These are phyloP conservation scores for Blattamonas nauphoetae DNA, from an alignment of 78 protist species.

Conservation along the genomic window DNA sequence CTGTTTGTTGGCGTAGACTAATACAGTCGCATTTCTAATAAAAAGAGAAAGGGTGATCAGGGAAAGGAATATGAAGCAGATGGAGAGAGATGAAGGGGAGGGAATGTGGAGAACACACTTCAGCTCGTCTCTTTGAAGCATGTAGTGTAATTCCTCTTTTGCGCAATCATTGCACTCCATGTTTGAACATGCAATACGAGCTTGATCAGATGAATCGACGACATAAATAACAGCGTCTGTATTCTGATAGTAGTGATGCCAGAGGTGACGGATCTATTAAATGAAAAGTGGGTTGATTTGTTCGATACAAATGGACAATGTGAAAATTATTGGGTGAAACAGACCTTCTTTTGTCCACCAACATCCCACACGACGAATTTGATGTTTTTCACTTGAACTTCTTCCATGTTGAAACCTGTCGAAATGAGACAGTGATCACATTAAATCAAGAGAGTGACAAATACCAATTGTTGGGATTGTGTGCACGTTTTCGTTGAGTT, in stretches of 20 bases:
- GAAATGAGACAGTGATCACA: no score
- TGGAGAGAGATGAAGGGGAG: no score
- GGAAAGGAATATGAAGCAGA: background rate
- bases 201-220: background rate
- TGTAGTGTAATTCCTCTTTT: background rate
- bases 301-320: no score
- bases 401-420: background rate
- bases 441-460: no score
- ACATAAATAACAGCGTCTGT: background rate
- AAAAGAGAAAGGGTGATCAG: background rate
- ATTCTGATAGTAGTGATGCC: background rate
- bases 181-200: background rate
- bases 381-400: background rate
- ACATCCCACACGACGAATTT: background rate
- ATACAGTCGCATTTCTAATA: background rate
- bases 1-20: background rate
- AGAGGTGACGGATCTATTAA: background rate
- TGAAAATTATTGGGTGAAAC: no score
- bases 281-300: background rate
- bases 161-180: background rate
- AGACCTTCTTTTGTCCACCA: background rate
- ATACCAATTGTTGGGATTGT: background rate
- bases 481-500: background rate
- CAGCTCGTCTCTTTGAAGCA: background rate
- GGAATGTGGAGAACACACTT: no score